Evolutionary conservation across 2,329 filamentous ascomycete genomes (phyloP), one percentile per base, ranked within the genome.

Genomic region (Diaporthe sp.): DNA sequence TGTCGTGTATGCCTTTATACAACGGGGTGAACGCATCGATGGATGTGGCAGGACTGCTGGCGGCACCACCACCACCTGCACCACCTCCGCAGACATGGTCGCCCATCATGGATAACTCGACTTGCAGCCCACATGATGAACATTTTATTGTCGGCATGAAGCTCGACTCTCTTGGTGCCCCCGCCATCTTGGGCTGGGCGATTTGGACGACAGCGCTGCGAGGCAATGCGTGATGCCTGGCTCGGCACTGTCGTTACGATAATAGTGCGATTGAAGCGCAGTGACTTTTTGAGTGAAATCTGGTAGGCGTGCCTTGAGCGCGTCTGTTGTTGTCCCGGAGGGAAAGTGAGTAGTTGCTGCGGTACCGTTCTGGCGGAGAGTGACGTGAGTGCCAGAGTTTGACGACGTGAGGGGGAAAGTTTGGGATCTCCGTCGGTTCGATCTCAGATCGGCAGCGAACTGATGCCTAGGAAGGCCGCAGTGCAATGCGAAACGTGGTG

Each of bases 81-180:
- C 83, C 49, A n/a, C 83, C 85, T 61, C 83, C 83, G 83, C 95
- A 98, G 77, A 94, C 83, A 86, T 98, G 95, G 77, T 97, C 95
- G 77, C 94, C 95, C 93, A 98, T 94, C 83, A 92, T 87, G 55
- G 94, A 93, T 79, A 98, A 97, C 81, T 96, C 93, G 76, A 98
- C 94, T 80, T 96, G 91, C 55, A 87, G 84, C 55, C 92, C 91
- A 82, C 95, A 98, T 86, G 89, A 92, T 72, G 95, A 97, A 85
- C 95, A 98, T 88, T 96, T 98, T 85, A 98, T 94, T 34, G 92
- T 92, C 81, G 95, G 94, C 87, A 97, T 88, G 78, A 96, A 91
- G 83, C 90, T 89, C 83, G 91, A 93, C 83, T 92, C 89, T 81
- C 92, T 88, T 79, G 87, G 87, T 77, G 85, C 77, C 68, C 78